Percentiles rank a stretch among this genome's conserved stretches.
phyloP scores from a whole-genome alignment of 257 asterid species.

The Phtheirospermum japonicum region DNA sequence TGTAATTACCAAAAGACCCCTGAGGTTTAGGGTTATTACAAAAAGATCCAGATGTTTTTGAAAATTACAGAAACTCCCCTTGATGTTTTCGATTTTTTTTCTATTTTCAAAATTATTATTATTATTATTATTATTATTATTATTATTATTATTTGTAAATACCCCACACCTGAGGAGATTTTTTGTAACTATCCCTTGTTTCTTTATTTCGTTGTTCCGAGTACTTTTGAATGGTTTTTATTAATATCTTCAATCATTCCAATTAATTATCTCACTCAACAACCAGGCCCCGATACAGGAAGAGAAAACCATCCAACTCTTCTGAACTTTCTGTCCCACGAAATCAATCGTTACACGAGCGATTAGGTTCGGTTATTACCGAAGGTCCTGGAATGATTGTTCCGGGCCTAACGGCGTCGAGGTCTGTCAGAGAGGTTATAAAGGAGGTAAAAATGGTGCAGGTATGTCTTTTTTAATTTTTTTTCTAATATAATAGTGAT shows the following conservation, averaged over 20 bases:
- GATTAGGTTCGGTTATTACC: constrained; percentile 38
- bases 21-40: neutral
- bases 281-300: constrained; percentile 83
- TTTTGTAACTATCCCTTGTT: no score
- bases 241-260: constrained; percentile 11
- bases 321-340: constrained; percentile 52
- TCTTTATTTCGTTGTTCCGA: no score
- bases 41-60: neutral
- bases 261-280: constrained; percentile 24
- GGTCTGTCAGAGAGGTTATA: constrained; percentile 81
- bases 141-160: no score
- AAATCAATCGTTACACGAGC: constrained; percentile 43
- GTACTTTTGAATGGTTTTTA: neutral
- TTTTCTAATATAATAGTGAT: no score
- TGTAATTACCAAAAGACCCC: neutral
- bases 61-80: no score
- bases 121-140: no score
- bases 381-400: constrained; percentile 61
- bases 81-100: no score
- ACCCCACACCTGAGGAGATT: no score
- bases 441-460: constrained; percentile 95
- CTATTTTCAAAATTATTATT: no score
- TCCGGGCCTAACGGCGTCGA: constrained; percentile 70
- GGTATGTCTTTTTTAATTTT: constrained; percentile 37
- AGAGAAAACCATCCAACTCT: constrained; percentile 39